Evolutionary conservation across 2,329 filamentous ascomycete genomes (phyloP), one percentile per base, ranked within the genome.

Genomic region (Penicillium occitanis): DNA sequence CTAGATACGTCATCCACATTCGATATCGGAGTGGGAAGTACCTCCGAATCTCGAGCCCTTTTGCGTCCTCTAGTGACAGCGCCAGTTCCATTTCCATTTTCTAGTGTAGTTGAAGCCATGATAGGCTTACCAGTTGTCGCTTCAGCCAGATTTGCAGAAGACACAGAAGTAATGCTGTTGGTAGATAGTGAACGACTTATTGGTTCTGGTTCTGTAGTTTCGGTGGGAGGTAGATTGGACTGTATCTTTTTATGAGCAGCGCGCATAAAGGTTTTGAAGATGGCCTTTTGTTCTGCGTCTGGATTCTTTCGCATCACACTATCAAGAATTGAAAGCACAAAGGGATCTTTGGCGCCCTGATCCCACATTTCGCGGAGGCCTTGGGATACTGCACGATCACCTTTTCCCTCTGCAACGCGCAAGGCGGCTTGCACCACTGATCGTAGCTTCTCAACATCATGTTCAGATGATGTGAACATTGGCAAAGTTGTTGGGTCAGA

Each of bases 91-190:
- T 33, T 61, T 57, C 58, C 65, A 42, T 37, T 48, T 46, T 42
- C 63, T 11, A 35, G 30, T n/a, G n/a, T 33, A 13, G 14, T 63
- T 50, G 60, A 51, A 33, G 63, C 22, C 55, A 40, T 60, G 14
- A 14, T 53, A 53, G 46, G 17, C 22, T 58, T 64, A 14, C 8
- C 51, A 19, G 30, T 17, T 63, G 79, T 76, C 57, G 71, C 72
- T 46, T 77, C 74, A 40, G 78, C 68, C 5, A 79, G 78, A 50
- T 78, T 76, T 10, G 76, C 76, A 8, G 79, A 77, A 42, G 80
- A 80, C 25, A 80, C 66, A 13, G 77, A 80, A 17, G 78, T 79
- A 13, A 73, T 72, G 22, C 73, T 78, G 48, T 62, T 48, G 35
- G 61, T 70, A 17, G 73, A 75, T 6, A 69, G 69, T 11, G 69